A percentile compares a stretch with the other conserved stretches of the same genome.
These are phyloP conservation scores for Cruciata laevipes DNA, from an alignment of 257 asterid species.

Conservation along the genomic window DNA sequence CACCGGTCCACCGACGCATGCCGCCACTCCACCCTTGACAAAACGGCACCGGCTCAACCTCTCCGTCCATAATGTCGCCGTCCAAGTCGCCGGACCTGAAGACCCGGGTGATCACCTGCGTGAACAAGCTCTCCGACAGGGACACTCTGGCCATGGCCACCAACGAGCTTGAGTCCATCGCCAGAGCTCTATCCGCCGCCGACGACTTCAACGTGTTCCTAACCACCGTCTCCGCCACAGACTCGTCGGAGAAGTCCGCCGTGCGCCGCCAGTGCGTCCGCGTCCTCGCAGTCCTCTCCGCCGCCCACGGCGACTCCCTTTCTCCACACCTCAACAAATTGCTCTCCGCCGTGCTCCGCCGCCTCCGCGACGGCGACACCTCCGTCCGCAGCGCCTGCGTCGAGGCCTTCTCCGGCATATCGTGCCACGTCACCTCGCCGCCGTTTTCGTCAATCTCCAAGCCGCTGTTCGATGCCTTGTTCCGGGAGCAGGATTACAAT, in stretches of 20 bases:
- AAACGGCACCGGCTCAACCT: not conserved
- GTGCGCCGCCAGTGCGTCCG: conserved; percentile 92
- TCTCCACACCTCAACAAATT: conserved; percentile 60
- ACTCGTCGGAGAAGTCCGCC: conserved; percentile 72
- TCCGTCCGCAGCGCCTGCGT: conserved; percentile 73
- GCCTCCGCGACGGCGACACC: conserved; percentile 78
- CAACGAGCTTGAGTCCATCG: conserved; percentile 67
- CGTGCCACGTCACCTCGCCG: conserved; percentile 51
- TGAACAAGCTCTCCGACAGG: conserved; percentile 66
- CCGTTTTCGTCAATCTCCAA: conserved; percentile 48
- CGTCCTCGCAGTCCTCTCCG: conserved; percentile 47
- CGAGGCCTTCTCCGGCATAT: conserved; percentile 56
- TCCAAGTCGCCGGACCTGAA: conserved; percentile 44
- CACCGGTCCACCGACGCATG: conserved; percentile 19
- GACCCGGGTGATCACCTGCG: conserved; percentile 51
- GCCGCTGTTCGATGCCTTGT: conserved; percentile 58
- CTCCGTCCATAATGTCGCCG: conserved; percentile 24
- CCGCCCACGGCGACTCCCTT: conserved; percentile 66
- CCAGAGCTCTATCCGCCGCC: conserved; percentile 37
- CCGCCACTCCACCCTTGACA: conserved; percentile 15
- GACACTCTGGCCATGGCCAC: conserved; percentile 71
- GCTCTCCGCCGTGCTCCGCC: conserved; percentile 67
- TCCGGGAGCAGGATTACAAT: conserved; percentile 71
- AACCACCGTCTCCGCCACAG: conserved; percentile 53
- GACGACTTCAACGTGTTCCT: conserved; percentile 59